These are phyloP conservation scores for Suhomyces canberraensis DNA, from an alignment of 805 yeast genomes.

Conservation along the genomic window DNA sequence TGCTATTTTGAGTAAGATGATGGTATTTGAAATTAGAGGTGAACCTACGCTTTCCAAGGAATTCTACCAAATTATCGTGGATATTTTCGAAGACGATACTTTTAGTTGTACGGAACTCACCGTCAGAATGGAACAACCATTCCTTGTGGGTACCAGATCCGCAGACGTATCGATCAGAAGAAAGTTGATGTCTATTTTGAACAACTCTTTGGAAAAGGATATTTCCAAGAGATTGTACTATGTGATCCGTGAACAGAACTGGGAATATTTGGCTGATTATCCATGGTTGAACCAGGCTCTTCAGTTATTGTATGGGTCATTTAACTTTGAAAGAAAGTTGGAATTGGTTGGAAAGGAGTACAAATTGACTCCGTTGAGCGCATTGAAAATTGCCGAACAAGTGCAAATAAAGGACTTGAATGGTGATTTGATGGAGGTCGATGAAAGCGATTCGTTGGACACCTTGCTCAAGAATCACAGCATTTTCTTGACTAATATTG, in stretches of 20 bases:
- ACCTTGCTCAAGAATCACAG: constrained; percentile 25
- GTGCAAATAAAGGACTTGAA: constrained; percentile 12
- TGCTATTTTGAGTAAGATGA: constrained; percentile 88
- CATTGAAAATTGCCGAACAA: constrained; percentile 22
- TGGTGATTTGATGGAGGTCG: constrained; percentile 16
- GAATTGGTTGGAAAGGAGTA: constrained; percentile 47
- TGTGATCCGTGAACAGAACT: constrained; percentile 89
- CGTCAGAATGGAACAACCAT: constrained; percentile 94
- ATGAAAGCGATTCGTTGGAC: constrained; percentile 3
- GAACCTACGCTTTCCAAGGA: constrained; percentile 74
- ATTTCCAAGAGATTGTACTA: constrained; percentile 78
- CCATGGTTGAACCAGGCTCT: constrained; percentile 94
- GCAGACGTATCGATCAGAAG: constrained; percentile 72
- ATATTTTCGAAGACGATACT: constrained; percentile 76
- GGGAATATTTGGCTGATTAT: constrained; percentile 93
- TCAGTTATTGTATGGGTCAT: constrained; percentile 78
- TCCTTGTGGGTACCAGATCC: constrained; percentile 86
- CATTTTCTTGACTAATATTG: constrained; percentile 26
- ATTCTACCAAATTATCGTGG: constrained; percentile 82
- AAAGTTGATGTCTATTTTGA: constrained; percentile 74
- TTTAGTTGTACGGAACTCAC: constrained; percentile 84
- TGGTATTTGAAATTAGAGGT: constrained; percentile 85
- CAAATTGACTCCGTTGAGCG: constrained; percentile 51
- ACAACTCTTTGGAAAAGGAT: constrained; percentile 73
- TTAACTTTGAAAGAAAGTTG: constrained; percentile 50